Base-by-base conservation (phyloP, 169 alveolate species). In the Babesia gibsoni region DNA sequence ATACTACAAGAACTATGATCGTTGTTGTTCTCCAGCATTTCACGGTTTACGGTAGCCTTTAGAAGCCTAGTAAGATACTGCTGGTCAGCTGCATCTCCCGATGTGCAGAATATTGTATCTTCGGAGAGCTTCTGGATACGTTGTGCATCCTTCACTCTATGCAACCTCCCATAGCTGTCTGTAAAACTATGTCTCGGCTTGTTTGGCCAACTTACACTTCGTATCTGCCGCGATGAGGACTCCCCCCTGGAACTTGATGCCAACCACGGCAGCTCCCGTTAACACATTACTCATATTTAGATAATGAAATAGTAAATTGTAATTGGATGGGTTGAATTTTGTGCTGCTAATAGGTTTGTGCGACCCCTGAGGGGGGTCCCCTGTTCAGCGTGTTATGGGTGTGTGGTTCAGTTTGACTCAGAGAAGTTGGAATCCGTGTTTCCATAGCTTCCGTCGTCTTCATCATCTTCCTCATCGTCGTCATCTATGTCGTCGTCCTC, bases 401-500 rank as follows among this genome's bases (percentile, higher is more conserved):
- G 59, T n/a, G 59, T 48, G 20, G 61, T 20, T 63, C 61, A 79
- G 23, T 67, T 67, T 12, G 84, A 69, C 25, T 79, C 88, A 18
- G 88, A 69, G 48, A 65, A 49, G 37, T 65, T 39, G 29, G 80
- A 69, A 32, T 79, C 82, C 7, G 88, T 59, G 53, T 79, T 52
- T 33, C 56, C 88, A 35, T 69, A 67, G 25, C 88, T 69, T 4
- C 73, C 90, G 25, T 88, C 93, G 27, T 75, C 77, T 39, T 83
- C 82, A 18, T 67, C 90, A 10, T 57, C 89, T 37, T 73, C 89
- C 14, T 83, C 89, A 25, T 86, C 93, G 16, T 82, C 89, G 39
- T 86, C 92, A 12, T 88, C 93, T 52, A 75, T 69, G 56, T 88
- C 91, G 36, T 88, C 93, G 70, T 83, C 86, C 36, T 88, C 93